Percentiles rank a stretch among this genome's conserved stretches.
These are phyloP conservation scores for Sergeia podlipaevii DNA, from an alignment of 208 protist species.

Conservation along the genomic window DNA sequence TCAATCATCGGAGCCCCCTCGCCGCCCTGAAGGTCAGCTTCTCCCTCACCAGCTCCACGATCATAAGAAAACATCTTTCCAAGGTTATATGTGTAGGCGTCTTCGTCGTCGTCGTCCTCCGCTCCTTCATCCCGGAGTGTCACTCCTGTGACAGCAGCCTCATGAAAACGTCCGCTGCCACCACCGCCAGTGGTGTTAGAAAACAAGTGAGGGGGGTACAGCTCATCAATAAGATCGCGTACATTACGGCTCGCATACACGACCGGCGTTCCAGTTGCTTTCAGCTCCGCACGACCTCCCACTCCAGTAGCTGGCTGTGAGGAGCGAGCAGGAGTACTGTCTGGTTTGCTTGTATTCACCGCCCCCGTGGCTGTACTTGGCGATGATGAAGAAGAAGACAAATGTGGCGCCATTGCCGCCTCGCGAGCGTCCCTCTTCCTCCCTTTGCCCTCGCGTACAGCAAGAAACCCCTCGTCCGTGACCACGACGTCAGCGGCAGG, in stretches of 20 bases:
- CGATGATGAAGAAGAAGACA: too few relatives aligned
- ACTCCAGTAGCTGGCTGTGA: neutral
- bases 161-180: neutral
- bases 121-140: too few relatives aligned
- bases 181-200: neutral
- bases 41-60: neutral
- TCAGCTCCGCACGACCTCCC: neutral
- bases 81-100: neutral
- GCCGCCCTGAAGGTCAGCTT: neutral
- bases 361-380: neutral
- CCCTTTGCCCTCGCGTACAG: neutral
- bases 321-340: slow-evolving; percentile 1
- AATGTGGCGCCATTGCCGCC: neutral
- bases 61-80: neutral
- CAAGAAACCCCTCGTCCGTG: slow-evolving; percentile 17
- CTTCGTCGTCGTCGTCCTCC: neutral
- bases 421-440: neutral
- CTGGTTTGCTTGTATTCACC: neutral
- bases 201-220: slow-evolving; percentile 40
- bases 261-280: neutral
- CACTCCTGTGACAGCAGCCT: too few relatives aligned
- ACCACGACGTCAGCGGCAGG: slow-evolving; percentile 14
- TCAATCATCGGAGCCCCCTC: slow-evolving; percentile 59
- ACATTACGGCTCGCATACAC: slow-evolving; percentile 40
- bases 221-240: slow-evolving; percentile 72